phyloP scores from a whole-genome alignment of 257 asterid species.

The Eustoma russellianum region DNA sequence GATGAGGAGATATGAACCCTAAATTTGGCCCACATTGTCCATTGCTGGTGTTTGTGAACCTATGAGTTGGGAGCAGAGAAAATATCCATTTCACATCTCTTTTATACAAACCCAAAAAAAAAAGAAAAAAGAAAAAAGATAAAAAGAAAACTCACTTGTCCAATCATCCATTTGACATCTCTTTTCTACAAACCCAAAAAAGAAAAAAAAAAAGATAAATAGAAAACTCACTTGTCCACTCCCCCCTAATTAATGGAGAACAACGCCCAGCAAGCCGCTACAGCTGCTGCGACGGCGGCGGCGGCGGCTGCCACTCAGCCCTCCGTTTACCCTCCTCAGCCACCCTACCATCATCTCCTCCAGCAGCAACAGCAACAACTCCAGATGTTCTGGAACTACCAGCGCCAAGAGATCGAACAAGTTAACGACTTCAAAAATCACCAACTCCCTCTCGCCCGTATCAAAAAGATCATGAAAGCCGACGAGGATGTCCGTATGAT shows the following conservation, averaged over 20 bases:
- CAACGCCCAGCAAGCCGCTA: constrained; percentile 60
- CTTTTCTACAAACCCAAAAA: no score
- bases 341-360: constrained; percentile 70
- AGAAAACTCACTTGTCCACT: no score
- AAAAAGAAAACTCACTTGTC: no score
- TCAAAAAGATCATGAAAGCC: constrained; percentile 93
- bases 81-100: no score
- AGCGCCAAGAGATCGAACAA: constrained; percentile 65
- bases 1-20: no score
- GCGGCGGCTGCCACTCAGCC: constrained; percentile 26
- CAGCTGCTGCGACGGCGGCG: constrained; percentile 34
- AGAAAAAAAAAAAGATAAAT: no score
- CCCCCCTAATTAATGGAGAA: constrained; percentile 39
- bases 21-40: no score
- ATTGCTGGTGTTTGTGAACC: no score
- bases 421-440: constrained; percentile 88
- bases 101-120: no score
- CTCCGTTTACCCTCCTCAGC: constrained; percentile 37
- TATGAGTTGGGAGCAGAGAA: no score
- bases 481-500: constrained; percentile 96
- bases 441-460: constrained; percentile 79
- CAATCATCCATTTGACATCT: no score
- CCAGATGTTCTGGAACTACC: constrained; percentile 69
- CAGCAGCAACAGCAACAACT: constrained; percentile 80
- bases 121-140: no score